Evolutionary conservation across 768 basidiomycete species (phyloP).

Genomic region (Kwoniella botswanensis): DNA sequence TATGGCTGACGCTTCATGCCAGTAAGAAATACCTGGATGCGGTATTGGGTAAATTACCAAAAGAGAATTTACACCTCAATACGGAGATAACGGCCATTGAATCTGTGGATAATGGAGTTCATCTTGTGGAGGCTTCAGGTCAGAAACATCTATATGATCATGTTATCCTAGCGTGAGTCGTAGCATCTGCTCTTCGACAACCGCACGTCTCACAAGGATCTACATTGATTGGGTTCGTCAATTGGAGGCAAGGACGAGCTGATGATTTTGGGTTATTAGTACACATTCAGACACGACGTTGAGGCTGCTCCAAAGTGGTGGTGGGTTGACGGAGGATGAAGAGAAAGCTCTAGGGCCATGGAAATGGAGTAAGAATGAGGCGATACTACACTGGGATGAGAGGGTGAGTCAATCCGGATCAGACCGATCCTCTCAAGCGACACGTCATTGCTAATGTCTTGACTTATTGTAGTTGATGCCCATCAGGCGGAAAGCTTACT

Average conservation of each 20-base stretch:
- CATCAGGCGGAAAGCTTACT: conserved; percentile 67
- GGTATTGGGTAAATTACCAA: conserved; percentile 66
- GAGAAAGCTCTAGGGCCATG: conserved; percentile 66
- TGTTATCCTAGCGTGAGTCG: conserved; percentile 69
- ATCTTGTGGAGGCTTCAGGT: conserved; percentile 63
- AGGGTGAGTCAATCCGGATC: conserved; percentile 40
- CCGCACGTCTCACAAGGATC: too few relatives aligned
- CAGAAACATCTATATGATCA: conserved; percentile 66
- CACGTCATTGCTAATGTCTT: neutral
- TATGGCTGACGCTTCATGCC: neutral
- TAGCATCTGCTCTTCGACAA: neutral
- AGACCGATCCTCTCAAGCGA: neutral
- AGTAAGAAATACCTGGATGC: conserved; percentile 72
- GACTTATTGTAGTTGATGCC: conserved; percentile 68
- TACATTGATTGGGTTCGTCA: too few relatives aligned
- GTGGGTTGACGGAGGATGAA: conserved; percentile 65
- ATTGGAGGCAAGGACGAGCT: too few relatives aligned
- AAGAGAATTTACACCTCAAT: conserved; percentile 66
- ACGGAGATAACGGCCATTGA: conserved; percentile 65
- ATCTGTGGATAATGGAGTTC: conserved; percentile 55
- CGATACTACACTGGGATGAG: conserved; percentile 70
- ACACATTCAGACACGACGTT: conserved; percentile 71
- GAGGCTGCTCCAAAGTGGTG: conserved; percentile 61
- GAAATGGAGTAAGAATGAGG: conserved; percentile 72
- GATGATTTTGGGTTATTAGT: conserved; percentile 13